Percentiles rank a stretch among this genome's conserved stretches.
Evolutionary conservation across 768 basidiomycete genomes (phyloP).

Genomic region (Mrakia gelida): DNA sequence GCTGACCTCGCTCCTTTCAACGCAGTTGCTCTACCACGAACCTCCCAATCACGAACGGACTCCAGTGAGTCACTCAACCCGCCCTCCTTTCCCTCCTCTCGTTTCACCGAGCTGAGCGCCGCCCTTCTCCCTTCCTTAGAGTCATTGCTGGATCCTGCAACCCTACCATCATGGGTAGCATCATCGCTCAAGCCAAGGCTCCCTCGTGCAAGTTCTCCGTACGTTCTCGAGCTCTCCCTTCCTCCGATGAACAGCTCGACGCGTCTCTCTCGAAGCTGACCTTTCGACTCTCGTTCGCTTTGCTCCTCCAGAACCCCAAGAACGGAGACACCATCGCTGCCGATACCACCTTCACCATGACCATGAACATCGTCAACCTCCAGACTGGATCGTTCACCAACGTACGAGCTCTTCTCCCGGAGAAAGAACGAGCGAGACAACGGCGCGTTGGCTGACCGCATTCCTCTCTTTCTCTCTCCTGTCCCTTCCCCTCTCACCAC

Average conservation of each 20-base stretch:
- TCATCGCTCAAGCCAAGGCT: conserved; percentile 12
- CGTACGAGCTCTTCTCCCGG: no score
- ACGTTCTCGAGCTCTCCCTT: neutral
- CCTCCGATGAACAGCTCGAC: neutral
- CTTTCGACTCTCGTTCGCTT: neutral
- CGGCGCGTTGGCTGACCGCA: neutral
- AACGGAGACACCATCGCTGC: conserved; percentile 46
- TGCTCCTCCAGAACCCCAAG: neutral
- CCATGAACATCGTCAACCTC: conserved; percentile 48
- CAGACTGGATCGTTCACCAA: neutral
- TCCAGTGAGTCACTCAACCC: neutral
- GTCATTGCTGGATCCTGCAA: conserved; percentile 49
- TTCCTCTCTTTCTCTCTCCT: neutral
- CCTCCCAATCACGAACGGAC: neutral
- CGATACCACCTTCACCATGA: conserved; percentile 53
- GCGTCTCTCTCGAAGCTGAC: neutral
- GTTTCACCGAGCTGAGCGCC: conserved; percentile 38
- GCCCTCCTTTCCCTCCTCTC: no score
- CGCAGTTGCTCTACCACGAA: conserved; percentile 14
- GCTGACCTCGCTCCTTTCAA: neutral
- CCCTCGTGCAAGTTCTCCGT: conserved; percentile 44
- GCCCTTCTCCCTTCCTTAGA: conserved; percentile 53
- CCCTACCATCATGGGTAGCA: conserved; percentile 51
- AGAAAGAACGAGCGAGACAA: no score
- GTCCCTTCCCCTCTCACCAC: neutral